Evolutionary conservation across 352 stramenopile species (phyloP).

Genomic region (Aphanomyces astaci): DNA sequence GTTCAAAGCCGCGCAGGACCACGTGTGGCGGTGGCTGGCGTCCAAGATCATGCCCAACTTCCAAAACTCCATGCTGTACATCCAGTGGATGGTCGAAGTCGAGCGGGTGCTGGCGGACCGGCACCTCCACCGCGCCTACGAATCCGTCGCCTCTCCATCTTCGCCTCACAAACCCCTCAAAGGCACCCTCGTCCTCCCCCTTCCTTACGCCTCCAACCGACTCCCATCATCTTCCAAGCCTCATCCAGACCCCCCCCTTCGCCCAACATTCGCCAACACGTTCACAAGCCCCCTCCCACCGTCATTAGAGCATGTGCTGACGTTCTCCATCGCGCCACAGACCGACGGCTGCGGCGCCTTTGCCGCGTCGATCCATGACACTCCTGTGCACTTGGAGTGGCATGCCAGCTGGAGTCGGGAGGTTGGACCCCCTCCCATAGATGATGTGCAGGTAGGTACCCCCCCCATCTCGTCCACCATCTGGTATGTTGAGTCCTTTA

Average conservation of each 20-base stretch:
- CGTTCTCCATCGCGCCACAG: too few relatives aligned
- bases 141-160: neutral
- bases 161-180: constrained; percentile 28
- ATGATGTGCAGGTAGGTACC: too few relatives aligned
- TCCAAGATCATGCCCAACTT: constrained; percentile 54
- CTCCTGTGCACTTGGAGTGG: too few relatives aligned
- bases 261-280: too few relatives aligned
- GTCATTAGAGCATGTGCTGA: too few relatives aligned
- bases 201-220: neutral
- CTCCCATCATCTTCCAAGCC: neutral
- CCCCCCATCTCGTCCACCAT: too few relatives aligned
- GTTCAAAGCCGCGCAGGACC: constrained; percentile 62
- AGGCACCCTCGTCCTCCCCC: neutral
- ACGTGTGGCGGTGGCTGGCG: constrained; percentile 63
- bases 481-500: neutral
- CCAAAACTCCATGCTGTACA: constrained; percentile 49
- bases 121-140: constrained; percentile 3
- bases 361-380: neutral
- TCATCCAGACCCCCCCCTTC: too few relatives aligned
- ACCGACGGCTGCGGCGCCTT: neutral
- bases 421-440: too few relatives aligned
- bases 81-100: constrained; percentile 57
- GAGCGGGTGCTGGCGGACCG: constrained; percentile 57
- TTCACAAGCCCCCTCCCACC: too few relatives aligned
- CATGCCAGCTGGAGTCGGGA: too few relatives aligned